Evolutionary conservation across 768 basidiomycete species (phyloP).

Genomic region (Thelephora ganbajun): DNA sequence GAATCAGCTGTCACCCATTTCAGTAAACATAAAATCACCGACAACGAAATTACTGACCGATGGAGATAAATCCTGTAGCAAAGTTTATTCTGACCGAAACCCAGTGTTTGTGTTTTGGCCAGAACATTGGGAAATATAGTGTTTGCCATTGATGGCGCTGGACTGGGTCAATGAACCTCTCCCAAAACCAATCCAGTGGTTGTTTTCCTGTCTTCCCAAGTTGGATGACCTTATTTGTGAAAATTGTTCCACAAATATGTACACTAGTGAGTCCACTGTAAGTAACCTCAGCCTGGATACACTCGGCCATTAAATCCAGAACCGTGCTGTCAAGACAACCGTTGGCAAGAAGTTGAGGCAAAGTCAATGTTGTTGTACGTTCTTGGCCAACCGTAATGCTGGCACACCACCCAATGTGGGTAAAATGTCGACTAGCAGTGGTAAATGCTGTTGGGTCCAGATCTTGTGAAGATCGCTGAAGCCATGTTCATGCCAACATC

Average conservation of each 20-base stretch:
- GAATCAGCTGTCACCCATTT: background rate
- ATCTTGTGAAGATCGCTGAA: background rate
- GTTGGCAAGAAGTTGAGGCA: background rate
- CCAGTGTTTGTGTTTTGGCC: background rate
- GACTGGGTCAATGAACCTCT: no score
- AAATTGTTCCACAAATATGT: background rate
- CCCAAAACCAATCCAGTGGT: background rate
- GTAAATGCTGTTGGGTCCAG: background rate
- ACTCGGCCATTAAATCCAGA: background rate
- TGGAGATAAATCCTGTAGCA: background rate
- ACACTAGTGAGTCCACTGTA: background rate
- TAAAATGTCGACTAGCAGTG: background rate
- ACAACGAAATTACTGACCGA: background rate
- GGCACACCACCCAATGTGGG: no score
- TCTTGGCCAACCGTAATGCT: no score
- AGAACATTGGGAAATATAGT: background rate
- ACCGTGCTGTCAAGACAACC: background rate
- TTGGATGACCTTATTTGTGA: background rate
- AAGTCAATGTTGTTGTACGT: background rate
- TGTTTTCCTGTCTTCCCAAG: background rate
- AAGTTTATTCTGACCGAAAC: background rate
- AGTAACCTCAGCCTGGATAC: background rate
- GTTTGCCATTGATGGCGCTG: no score
- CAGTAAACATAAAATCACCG: background rate
- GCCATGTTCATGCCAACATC: background rate